Evolutionary conservation across 1,284 basidiomycete species (phyloP), one percentile per base, ranked within the genome.

Genomic region (Apiotrichum domesticum): DNA sequence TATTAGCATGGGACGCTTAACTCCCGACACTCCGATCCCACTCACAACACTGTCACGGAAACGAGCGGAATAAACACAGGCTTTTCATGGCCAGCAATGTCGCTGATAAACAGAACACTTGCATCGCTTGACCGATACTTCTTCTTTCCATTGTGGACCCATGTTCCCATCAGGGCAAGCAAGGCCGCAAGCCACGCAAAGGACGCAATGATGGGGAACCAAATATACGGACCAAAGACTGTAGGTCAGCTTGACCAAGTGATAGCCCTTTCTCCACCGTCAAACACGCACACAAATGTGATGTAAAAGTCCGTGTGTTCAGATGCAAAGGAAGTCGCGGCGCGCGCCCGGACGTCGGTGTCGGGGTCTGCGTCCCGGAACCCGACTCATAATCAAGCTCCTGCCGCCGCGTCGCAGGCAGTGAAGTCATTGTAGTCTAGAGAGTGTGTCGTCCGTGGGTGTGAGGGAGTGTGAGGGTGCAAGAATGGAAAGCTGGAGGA

Each of bases 31-130:
- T 21, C 21, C 21, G 21, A 21, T 21, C 21, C 5, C 3, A 68
- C 65, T 62, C 41, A 68, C 55, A 46, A 67, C 9, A 64, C 64
- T 3, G 69, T 68, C 40, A 68, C 49, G 32, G 55, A 63, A 43
- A 64, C 67, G 21, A 78, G 73, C 11, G 62, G 55, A 56, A 80
- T 78, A 63, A 80, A 80, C 7, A 79, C 61, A 10, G 64, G 69
- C 54, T 78, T 57, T 41, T 78, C 69, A 32, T 58, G 60, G 2
- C 76, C 79, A 3, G 79, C 79, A 9, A 78, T 75, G 63, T 80
- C 75, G n/a, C 71, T 75, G 59, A 81, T 77, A 59, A 77, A 81
- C 8, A 79, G 78, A 1, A 79, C 66, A 10, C 54, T 65, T 0
- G 76, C 74, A 54, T 79, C 74, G 37, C 72, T 69, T 1, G 57